Conservation (phyloP, 345 rosid genomes). For the Brassica incana region DNA sequence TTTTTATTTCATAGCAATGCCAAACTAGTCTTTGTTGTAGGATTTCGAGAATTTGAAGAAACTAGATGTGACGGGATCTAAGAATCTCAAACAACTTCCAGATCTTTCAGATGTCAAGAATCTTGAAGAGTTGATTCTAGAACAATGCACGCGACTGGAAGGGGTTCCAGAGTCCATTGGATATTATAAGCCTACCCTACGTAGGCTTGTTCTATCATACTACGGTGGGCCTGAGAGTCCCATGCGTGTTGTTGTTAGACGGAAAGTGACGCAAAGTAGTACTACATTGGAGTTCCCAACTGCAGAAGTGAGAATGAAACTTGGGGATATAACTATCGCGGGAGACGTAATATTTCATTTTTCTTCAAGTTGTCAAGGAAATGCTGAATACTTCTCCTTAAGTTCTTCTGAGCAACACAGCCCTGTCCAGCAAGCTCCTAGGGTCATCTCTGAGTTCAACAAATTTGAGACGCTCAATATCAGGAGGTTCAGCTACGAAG, state of each 20-base stretch:
- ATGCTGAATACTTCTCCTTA: constrained; percentile 5
- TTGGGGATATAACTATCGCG: not conserved
- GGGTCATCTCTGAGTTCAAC: not conserved
- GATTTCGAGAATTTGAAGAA: not conserved
- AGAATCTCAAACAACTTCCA: constrained; percentile 13
- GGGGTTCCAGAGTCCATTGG: constrained; percentile 5
- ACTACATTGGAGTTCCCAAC: not conserved
- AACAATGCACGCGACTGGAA: not conserved
- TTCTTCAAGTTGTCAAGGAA: not conserved
- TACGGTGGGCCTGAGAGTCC: not conserved
- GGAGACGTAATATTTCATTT: not conserved
- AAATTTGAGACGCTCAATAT: not conserved
- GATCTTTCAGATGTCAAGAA: not conserved
- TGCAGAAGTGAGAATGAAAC: not conserved
- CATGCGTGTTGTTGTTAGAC: not conserved
- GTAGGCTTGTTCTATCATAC: not conserved
- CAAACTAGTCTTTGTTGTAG: not conserved
- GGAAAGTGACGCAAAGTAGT: not conserved
- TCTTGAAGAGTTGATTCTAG: constrained; percentile 18
- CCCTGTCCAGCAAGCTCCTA: not conserved
- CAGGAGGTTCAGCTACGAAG: constrained; percentile 4
- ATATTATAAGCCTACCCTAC: not conserved
- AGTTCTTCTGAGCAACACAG: not conserved
- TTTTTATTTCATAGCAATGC: too few species aligned
- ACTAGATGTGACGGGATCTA: not conserved